Evolutionary conservation across 257 asterid genomes (phyloP).

Genomic region (Solanum chmielewskii): DNA sequence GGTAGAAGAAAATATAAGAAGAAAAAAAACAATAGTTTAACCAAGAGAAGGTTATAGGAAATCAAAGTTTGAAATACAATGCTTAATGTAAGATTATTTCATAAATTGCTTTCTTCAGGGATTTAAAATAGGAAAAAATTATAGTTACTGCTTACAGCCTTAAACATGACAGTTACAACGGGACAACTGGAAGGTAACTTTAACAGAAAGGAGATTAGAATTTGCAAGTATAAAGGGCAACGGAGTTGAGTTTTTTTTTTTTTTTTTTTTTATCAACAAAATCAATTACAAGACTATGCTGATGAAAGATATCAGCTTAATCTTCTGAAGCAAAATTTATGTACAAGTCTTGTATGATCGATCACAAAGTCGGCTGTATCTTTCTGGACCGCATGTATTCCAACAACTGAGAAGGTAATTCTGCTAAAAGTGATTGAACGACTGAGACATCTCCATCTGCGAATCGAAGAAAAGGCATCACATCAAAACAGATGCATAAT

Average conservation of each 20-base stretch:
- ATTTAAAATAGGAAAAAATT: too few species aligned
- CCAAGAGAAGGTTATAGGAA: not conserved
- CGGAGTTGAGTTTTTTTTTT: not conserved
- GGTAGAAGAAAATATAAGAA: not conserved
- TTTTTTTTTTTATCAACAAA: constrained; percentile 3
- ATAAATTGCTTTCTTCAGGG: too few species aligned
- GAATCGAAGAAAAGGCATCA: not conserved
- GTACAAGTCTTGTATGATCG: constrained; percentile 28
- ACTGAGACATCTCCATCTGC: constrained; percentile 74
- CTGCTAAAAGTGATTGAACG: constrained; percentile 86
- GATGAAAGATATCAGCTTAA: constrained; percentile 5
- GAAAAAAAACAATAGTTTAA: not conserved
- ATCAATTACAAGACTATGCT: constrained; percentile 6
- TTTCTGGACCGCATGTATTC: constrained; percentile 66
- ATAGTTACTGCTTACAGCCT: not conserved
- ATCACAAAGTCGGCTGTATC: constrained; percentile 41
- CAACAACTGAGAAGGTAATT: constrained; percentile 86
- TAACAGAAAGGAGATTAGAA: not conserved
- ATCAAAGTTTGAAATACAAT: not conserved
- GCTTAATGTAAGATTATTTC: not conserved
- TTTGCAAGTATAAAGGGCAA: not conserved
- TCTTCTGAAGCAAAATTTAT: constrained; percentile 16
- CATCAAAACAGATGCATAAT: too few species aligned
- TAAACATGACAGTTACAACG: not conserved
- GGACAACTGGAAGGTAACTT: not conserved